Evolutionary conservation across 2,329 filamentous ascomycete genomes (phyloP).

Genomic region (Neodidymelliopsis sp.): DNA sequence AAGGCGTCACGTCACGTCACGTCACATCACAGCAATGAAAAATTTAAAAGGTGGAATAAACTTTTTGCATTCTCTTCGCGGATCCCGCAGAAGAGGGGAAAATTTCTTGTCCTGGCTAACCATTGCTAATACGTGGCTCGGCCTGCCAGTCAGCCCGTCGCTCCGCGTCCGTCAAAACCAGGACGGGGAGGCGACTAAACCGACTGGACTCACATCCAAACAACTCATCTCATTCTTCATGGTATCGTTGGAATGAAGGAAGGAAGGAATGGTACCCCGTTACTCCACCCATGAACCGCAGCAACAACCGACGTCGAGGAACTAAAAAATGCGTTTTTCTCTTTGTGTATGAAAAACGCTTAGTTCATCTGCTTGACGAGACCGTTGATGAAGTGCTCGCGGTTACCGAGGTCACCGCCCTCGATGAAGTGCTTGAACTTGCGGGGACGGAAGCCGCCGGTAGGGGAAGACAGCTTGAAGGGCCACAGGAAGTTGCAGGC

Average conservation of each 20-base stretch:
- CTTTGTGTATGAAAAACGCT: constrained; percentile 9
- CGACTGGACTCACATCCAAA: too few relatives aligned
- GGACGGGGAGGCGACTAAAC: too few relatives aligned
- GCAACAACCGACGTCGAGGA: too few relatives aligned
- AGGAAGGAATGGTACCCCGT: too few relatives aligned
- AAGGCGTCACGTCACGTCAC: too few relatives aligned
- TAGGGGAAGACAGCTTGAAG: constrained; percentile 99
- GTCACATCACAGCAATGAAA: too few relatives aligned
- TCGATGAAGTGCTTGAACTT: constrained; percentile 99
- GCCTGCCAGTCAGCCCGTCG: constrained; percentile 40
- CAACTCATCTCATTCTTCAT: constrained; percentile 31
- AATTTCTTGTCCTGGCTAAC: constrained; percentile 40
- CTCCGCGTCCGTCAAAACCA: constrained; percentile 13
- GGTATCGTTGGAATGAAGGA: constrained; percentile 39
- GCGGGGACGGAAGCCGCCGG: constrained; percentile 90
- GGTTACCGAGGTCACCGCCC: constrained; percentile 98
- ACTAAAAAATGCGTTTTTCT: too few relatives aligned
- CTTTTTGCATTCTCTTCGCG: constrained; percentile 33
- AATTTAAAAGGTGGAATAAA: constrained; percentile 26
- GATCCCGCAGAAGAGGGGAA: constrained; percentile 34
- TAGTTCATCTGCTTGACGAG: constrained; percentile 99
- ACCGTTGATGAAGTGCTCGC: constrained; percentile 96
- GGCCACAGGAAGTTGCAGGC: constrained; percentile 99
- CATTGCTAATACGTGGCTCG: constrained; percentile 42
- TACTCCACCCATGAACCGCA: constrained; percentile 36